These are phyloP conservation scores for Yamadazyma sp. DNA, from an alignment of 805 yeast species.

Conservation along the genomic window DNA sequence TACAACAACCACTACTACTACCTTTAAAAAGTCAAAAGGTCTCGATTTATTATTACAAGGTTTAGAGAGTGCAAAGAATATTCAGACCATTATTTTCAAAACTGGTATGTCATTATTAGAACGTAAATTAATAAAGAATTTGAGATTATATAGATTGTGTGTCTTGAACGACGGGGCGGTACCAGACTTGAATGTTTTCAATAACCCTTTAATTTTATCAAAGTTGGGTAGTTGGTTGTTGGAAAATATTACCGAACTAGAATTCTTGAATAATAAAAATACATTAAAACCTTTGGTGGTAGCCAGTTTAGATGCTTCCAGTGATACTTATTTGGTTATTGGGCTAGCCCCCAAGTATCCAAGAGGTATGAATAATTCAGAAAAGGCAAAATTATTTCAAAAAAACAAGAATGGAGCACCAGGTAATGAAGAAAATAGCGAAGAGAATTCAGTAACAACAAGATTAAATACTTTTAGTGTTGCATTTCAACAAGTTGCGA, in stretches of 20 bases:
- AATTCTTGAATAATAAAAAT: conserved; percentile 39
- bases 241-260: conserved; percentile 83
- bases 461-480: conserved; percentile 77
- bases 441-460: conserved; percentile 40
- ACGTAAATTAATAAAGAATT: conserved; percentile 71
- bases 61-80: conserved; percentile 73
- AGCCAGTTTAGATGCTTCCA: conserved; percentile 71
- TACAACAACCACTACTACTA: conserved; percentile 8
- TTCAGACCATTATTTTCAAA: conserved; percentile 79
- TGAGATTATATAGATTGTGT: conserved; percentile 78
- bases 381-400: conserved; percentile 31
- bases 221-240: conserved; percentile 88
- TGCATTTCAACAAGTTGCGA: conserved; percentile 87
- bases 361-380: conserved; percentile 34
- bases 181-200: conserved; percentile 72
- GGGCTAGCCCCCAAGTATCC: conserved; percentile 87
- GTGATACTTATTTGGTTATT: conserved; percentile 80
- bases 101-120: conserved; percentile 91
- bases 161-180: conserved; percentile 77
- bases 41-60: conserved; percentile 64
- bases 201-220: conserved; percentile 81
- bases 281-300: conserved; percentile 74
- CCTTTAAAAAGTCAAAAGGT: conserved; percentile 33
- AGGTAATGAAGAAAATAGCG: conserved; percentile 16
- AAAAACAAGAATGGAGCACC: conserved; percentile 34